Evolutionary conservation across 2,329 filamentous ascomycete genomes (phyloP).

Genomic region (Aspergillus intermedius): DNA sequence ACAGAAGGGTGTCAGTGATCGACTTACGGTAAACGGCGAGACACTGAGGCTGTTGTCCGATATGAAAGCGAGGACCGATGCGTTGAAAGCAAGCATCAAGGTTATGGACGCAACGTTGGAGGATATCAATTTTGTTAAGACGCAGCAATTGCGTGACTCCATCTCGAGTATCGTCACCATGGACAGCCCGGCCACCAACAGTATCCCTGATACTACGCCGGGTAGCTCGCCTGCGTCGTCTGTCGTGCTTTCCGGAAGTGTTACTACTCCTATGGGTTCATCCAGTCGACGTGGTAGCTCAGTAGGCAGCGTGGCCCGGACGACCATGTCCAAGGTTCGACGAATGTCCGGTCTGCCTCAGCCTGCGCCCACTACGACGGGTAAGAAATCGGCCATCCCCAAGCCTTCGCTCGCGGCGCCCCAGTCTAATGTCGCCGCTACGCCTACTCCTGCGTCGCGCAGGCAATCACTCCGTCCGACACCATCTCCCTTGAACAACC

Average conservation of each 20-base stretch:
- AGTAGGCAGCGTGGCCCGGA: slow-evolving; percentile 35
- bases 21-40: slow-evolving; percentile 94
- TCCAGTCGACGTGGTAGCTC: slow-evolving; percentile 45
- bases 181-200: slow-evolving; percentile 65
- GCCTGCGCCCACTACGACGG: slow-evolving; percentile 19
- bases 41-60: slow-evolving; percentile 81
- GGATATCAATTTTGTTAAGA: slow-evolving; percentile 56
- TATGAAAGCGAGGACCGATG: slow-evolving; percentile 74
- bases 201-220: slow-evolving; percentile 59
- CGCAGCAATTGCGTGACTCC: slow-evolving; percentile 79
- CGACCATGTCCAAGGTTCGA: slow-evolving; percentile 34
- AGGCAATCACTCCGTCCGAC: slow-evolving; percentile 36
- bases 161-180: slow-evolving; percentile 87
- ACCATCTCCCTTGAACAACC: slow-evolving; percentile 42
- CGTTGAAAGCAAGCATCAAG: slow-evolving; percentile 67
- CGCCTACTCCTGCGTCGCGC: slow-evolving; percentile 43
- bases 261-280: slow-evolving; percentile 39
- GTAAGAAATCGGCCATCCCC: slow-evolving; percentile 33
- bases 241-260: slow-evolving; percentile 49
- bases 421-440: slow-evolving; percentile 43
- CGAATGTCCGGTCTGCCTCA: slow-evolving; percentile 46
- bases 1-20: slow-evolving; percentile 87
- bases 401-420: slow-evolving; percentile 32
- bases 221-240: slow-evolving; percentile 66
- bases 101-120: slow-evolving; percentile 71